These are phyloP conservation scores for Persicaria maculosa DNA, from an alignment of 148 eudicot genomes.

Conservation along the genomic window DNA sequence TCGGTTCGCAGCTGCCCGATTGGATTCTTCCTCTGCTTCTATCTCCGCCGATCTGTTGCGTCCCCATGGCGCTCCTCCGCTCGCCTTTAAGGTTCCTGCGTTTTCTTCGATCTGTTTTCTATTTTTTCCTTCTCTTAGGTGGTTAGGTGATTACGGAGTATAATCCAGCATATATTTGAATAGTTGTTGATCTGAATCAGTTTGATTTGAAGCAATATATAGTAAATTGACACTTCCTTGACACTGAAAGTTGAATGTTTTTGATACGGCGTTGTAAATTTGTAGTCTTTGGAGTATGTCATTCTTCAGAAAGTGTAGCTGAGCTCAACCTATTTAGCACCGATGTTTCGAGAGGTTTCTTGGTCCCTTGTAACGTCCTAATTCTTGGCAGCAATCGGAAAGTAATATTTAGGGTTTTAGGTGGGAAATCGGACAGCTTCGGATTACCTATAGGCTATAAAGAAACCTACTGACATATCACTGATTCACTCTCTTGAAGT, in stretches of 20 bases:
- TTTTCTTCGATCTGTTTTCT: constrained; percentile 21
- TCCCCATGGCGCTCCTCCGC: constrained; percentile 55
- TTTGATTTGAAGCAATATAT: too few species aligned
- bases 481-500: not conserved
- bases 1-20: constrained; percentile 59
- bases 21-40: constrained; percentile 43
- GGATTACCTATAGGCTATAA: constrained; percentile 30
- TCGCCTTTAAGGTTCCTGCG: constrained; percentile 43
- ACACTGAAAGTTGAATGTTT: too few species aligned
- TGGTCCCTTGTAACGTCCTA: constrained; percentile 31
- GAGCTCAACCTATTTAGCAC: too few species aligned
- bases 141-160: not conserved
- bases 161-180: not conserved
- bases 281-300: too few species aligned
- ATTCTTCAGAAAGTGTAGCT: too few species aligned
- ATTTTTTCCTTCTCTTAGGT: constrained; percentile 2
- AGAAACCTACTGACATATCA: constrained; percentile 37
- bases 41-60: constrained; percentile 58
- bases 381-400: constrained; percentile 59
- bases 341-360: not conserved
- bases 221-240: too few species aligned
- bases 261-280: too few species aligned
- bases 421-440: constrained; percentile 30
- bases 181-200: not conserved
- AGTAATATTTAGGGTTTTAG: constrained; percentile 46